phyloP scores from a whole-genome alignment of 139 green algal genomes.

The Microglena sp. region DNA sequence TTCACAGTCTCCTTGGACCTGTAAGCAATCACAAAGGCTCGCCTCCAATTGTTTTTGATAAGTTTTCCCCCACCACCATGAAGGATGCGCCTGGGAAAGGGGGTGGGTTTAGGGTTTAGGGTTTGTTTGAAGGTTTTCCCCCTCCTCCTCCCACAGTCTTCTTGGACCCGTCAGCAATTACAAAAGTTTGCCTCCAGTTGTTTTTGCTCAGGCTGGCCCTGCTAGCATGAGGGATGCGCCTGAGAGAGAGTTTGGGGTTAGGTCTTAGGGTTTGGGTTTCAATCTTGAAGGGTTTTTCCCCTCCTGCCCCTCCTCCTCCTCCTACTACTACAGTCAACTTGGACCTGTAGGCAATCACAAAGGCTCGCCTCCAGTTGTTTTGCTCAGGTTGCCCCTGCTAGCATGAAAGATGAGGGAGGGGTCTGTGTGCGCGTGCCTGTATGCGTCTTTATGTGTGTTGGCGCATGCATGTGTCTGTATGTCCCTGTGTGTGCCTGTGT shows the following conservation, averaged over 20 bases:
- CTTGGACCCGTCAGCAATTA: not conserved
- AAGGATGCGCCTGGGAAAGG: constrained; percentile 5
- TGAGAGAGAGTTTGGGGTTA: not conserved
- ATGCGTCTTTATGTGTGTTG: not conserved
- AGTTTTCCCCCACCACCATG: not conserved
- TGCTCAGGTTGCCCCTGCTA: not conserved
- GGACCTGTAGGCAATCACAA: constrained; percentile 8
- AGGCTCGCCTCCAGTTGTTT: constrained; percentile 4
- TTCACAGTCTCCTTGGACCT: not conserved
- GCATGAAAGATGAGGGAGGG: not conserved
- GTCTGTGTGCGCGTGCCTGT: not conserved
- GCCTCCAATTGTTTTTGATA: not conserved
- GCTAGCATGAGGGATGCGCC: not conserved
- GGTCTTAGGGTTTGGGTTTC: too few relatives aligned
- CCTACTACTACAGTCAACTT: not conserved
- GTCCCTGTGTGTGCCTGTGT: not conserved
- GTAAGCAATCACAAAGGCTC: not conserved
- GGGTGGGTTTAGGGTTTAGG: not conserved
- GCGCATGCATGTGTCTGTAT: not conserved
- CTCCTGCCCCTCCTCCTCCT: too few relatives aligned
- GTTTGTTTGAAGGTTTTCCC: not conserved
- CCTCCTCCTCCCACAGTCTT: not conserved
- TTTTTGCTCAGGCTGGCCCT: not conserved
- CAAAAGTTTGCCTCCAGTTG: not conserved
- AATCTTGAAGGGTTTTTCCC: too few relatives aligned